Evolutionary conservation across 768 basidiomycete genomes (phyloP).

Genomic region (Hygrophoropsis aurantiaca): DNA sequence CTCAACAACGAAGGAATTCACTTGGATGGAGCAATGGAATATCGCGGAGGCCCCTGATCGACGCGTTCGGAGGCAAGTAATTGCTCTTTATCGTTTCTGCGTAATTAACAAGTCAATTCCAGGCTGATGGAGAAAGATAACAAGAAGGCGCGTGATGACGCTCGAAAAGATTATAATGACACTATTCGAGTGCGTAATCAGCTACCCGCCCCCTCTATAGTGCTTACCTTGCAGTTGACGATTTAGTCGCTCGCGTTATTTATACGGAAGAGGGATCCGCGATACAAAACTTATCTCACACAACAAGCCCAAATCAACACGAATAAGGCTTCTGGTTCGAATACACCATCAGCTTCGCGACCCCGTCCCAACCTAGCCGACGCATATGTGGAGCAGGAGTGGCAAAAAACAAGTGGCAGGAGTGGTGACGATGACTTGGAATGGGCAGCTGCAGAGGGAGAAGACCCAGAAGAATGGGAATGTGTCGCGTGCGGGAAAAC

Average conservation of each 20-base stretch:
- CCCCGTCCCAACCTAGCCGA: conserved; percentile 33
- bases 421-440: conserved; percentile 61
- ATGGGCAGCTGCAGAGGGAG: conserved; percentile 72
- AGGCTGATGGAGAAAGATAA: conserved; percentile 97
- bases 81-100: background rate
- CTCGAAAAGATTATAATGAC: conserved; percentile 89
- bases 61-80: conserved; percentile 65
- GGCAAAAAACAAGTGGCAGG: conserved; percentile 67
- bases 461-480: conserved; percentile 82
- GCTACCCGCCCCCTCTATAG: background rate
- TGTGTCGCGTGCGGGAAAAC: conserved; percentile 93
- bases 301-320: conserved; percentile 43
- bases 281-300: conserved; percentile 69
- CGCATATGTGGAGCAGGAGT: conserved; percentile 80
- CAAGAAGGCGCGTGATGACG: conserved; percentile 86
- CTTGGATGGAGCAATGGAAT: conserved; percentile 87
- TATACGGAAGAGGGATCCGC: conserved; percentile 84
- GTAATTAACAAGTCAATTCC: background rate
- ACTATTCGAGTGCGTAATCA: conserved; percentile 68
- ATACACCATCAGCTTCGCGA: conserved; percentile 28
- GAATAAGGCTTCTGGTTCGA: conserved; percentile 27
- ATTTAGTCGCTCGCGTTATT: conserved; percentile 70
- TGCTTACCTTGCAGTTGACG: background rate
- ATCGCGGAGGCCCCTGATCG: conserved; percentile 83
- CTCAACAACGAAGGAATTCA: conserved; percentile 81